phyloP scores from a whole-genome alignment of 371 early-diverging fungal genomes.

The Mucor mucedo region DNA sequence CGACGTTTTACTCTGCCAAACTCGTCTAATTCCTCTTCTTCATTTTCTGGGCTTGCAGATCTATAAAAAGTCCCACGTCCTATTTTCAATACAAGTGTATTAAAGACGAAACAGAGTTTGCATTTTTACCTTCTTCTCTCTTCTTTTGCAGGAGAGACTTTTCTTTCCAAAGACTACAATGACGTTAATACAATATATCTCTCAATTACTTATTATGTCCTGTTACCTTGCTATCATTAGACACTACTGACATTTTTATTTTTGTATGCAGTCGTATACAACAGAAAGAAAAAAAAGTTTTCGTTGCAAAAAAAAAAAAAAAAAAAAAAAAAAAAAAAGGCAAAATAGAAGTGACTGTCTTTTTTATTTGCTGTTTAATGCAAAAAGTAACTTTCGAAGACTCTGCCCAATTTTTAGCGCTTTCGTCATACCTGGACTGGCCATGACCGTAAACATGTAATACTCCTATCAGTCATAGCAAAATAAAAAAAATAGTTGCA shows the following conservation, averaged over 20 bases:
- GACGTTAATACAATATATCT: too few species aligned
- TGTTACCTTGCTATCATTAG: conserved; percentile 1
- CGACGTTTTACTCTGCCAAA: conserved; percentile 55
- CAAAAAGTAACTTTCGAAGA: too few species aligned
- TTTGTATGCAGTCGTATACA: background rate
- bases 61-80: background rate
- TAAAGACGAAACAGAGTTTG: background rate
- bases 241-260: background rate
- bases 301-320: background rate
- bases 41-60: conserved; percentile 24
- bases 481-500: too few species aligned
- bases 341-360: too few species aligned
- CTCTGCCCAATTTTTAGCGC: too few species aligned
- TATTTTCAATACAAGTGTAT: background rate
- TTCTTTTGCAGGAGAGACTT: background rate
- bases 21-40: conserved; percentile 53
- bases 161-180: background rate
- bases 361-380: too few species aligned
- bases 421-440: too few species aligned
- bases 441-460: too few species aligned
- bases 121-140: conserved; percentile 2
- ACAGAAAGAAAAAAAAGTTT: background rate
- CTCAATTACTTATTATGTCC: too few species aligned
- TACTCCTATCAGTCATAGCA: too few species aligned
- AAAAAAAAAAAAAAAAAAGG: background rate